phyloP scores from a whole-genome alignment of 2,329 filamentous ascomycete genomes.

The Trichoderma gracile region DNA sequence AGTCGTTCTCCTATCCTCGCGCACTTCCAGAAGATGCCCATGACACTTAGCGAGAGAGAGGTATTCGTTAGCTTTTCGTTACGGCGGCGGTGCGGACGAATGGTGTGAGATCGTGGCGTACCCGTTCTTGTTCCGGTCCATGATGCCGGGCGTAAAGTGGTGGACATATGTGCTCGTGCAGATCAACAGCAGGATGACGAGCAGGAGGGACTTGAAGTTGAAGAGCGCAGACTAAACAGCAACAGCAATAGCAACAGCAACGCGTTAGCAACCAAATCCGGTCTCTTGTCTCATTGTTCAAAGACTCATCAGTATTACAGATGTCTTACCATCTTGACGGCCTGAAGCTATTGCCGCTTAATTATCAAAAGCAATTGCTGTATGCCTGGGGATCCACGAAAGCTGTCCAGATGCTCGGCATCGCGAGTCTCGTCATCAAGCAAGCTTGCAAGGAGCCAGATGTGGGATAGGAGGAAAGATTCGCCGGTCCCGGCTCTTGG shows the following conservation, averaged over 20 bases:
- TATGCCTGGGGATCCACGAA: background rate
- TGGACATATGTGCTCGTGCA: constrained; percentile 96
- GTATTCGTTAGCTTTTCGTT: constrained; percentile 3
- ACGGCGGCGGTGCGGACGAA: background rate
- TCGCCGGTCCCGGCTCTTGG: constrained; percentile 34
- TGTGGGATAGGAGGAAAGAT: constrained; percentile 42
- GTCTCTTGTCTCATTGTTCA: no score
- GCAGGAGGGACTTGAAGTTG: constrained; percentile 96
- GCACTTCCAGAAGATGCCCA: constrained; percentile 94
- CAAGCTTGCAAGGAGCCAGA: constrained; percentile 18
- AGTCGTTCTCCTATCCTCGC: constrained; percentile 89
- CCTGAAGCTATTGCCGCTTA: background rate
- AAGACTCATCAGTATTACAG: background rate
- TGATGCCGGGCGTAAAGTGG: constrained; percentile 81
- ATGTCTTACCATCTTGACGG: constrained; percentile 34
- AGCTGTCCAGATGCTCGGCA: constrained; percentile 23
- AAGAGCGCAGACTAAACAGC: constrained; percentile 80
- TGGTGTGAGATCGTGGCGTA: constrained; percentile 44
- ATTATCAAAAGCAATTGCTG: background rate
- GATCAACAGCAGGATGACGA: constrained; percentile 91
- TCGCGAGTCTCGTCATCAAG: constrained; percentile 17
- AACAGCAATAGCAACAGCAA: no score
- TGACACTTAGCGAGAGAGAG: constrained; percentile 56
- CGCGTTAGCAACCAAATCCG: background rate
- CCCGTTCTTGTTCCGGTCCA: constrained; percentile 93